These are phyloP conservation scores for Mycena albidolilacea DNA, from an alignment of 768 basidiomycete genomes.

Conservation along the genomic window DNA sequence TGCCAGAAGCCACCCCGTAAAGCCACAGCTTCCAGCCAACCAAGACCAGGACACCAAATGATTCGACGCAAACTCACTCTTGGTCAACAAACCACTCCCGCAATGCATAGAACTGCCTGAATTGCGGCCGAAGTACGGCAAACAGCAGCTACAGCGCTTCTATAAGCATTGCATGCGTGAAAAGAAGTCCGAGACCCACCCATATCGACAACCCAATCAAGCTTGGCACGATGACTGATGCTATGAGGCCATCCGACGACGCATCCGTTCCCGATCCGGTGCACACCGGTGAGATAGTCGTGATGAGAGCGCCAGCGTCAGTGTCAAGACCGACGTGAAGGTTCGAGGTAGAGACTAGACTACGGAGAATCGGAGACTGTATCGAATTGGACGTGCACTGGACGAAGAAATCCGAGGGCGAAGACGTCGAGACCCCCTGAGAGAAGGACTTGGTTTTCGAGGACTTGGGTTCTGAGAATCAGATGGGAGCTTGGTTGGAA, in stretches of 20 bases:
- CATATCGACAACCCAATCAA: conserved; percentile 75
- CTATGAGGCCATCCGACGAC: conserved; percentile 72
- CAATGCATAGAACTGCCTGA: conserved; percentile 79
- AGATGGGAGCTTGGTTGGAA: no score
- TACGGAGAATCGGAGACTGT: no score
- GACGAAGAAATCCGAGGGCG: no score
- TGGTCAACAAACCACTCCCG: conserved; percentile 85
- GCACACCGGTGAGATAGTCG: conserved; percentile 58
- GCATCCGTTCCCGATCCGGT: conserved; percentile 77
- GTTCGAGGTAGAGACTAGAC: background rate
- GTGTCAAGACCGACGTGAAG: conserved; percentile 35
- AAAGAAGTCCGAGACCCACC: conserved; percentile 56
- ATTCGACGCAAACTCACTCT: conserved; percentile 62
- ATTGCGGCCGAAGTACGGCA: conserved; percentile 76
- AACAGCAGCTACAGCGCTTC: conserved; percentile 67
- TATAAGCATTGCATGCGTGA: background rate
- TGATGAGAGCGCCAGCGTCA: conserved; percentile 17
- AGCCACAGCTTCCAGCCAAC: no score
- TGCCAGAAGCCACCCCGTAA: no score
- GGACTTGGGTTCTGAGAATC: no score
- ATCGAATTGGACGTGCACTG: no score
- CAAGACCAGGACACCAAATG: no score
- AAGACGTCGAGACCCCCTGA: no score
- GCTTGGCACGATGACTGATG: conserved; percentile 69
- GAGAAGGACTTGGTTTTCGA: no score